Evolutionary conservation across 805 yeast genomes (phyloP), one percentile per base, ranked within the genome.

Genomic region (Ogataea dorogensis): DNA sequence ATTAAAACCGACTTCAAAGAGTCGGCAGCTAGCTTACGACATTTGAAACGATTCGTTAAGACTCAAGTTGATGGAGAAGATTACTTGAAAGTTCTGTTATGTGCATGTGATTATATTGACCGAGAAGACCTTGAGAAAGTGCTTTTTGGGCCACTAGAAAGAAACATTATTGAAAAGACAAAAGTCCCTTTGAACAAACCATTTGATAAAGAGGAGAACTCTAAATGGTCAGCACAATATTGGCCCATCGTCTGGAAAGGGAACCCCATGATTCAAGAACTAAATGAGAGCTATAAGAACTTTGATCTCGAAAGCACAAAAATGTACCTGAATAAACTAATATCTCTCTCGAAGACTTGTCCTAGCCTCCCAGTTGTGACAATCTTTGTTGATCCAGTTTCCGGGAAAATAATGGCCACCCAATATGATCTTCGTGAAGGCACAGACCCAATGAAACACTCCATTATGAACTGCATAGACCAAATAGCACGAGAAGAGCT

Each of bases 191-290:
- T 51, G 17, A 68, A 67, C 38, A 71, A 74, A n/a, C 95, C 97
- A 0, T 67, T 72, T 5, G 77, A 86, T 3, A 84, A 81, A 47
- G 87, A 81, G n/a, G 58, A 77, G 11, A 72, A 82, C 15, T 40
- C 59, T 1, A 64, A 66, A 26, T 89, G 96, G 96, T 73, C 88
- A 2, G 38, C 58, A 4, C 47, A 63, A 12, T 74, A 71, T 46
- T 91, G 98, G 98, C 98, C 98, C 0, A 63, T 86, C 36, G 70
- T 86, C 24, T 93, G 98, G 98, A 80, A 88, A 48, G 98, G 98
- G 0, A 87, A 89, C 53, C 94, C 95, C 0, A 69, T 79, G 47
- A 77, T 79, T 41, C 93, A 84, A 51, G 73, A 73, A 20, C 59
- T 86, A 24, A 77, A 81, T 18, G 77, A 75, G 38, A 38, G 46